Base-by-base conservation (phyloP, 2,329 filamentous ascomycete genomes). In the Fusarium camptoceras region DNA sequence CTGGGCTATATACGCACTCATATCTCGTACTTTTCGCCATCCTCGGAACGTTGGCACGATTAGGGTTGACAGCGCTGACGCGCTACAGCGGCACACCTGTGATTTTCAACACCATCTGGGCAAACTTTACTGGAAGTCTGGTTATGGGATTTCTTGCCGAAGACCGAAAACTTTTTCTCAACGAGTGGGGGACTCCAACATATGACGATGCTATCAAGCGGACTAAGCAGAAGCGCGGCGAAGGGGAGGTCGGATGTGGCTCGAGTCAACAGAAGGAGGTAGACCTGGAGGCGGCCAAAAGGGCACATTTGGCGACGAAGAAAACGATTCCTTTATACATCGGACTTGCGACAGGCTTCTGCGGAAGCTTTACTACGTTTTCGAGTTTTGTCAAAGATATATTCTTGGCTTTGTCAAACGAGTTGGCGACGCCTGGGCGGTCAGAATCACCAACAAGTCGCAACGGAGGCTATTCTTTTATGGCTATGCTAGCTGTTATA, bases 281-380 rank as follows among this genome's bases (percentile, higher is more conserved):
- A 18, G 80, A 85, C 58, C 70, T 84, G 6, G 77, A 78, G 9
- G 81, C 83, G 5, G 83, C 83, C 7, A 86, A 85, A 72, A 87
- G 90, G 75, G 84, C 84, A 2, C 88, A 92, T 76, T 78, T 86
- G 39, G 84, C 89, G 8, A 81, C 84, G 28, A 97, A 97, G 78
- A 97, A 97, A 82, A 92, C 92, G 0, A 92, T 97, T 28, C 94
- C 95, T 0, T 84, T 97, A 1, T 97, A 97, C 76, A 91, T 97
- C 62, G 94, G 92, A 53, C 87, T 98, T 8, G 88, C 93, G 0
- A 97, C 92, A 0, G 95, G 92, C 14, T 96, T 96, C 79, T 97
- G 94, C 75, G 93, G 95, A 66, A 94, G 92, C 71, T 93, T 96
- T 75, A 98, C 94, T 0, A 94, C 92, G 12, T 97, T 97, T 80